Base-by-base conservation (phyloP, 1,284 basidiomycete genomes). In the Irpex rosettiformis region DNA sequence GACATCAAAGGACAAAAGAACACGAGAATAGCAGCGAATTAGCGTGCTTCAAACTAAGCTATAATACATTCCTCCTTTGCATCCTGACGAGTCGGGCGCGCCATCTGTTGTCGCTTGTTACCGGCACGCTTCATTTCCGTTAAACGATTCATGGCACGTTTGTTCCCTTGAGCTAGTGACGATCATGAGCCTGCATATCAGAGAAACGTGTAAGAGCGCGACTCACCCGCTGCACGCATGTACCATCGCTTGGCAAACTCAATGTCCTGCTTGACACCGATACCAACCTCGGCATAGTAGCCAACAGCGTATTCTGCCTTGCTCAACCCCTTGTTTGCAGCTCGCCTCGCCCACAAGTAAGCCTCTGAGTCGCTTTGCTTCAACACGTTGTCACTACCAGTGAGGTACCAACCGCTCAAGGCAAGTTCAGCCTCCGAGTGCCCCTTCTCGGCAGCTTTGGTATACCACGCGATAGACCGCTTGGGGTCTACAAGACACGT, bases 241-340 rank as follows among this genome's bases (percentile, higher is more conserved):
- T 99, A 99, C 96, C 96, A 99, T 66, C 93, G 82, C 76, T 97
- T 98, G 18, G 97, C 95, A 71, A 96, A 91, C 63, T 98, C 97
- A 48, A 95, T 73, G 69, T 99, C 96, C 67, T 93, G 91, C 76
- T 95, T 95, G 68, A 98, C 91, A 24, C 97, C 97, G 67, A 99
- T 99, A 3, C 96, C 97, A 24, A 97, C 92, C 73, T 99, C 97
- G 0, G 93, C 91, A 73, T 99, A 99, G 74, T 99, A 96, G 43
- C 94, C 95, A 16, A 97, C 94, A 4, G 95, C 95, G 75, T 97
- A 98, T 72, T 97, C 94, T 0, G 96, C 95, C 73, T 96, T 97
- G 66, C 89, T 89, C 60, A 96, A 72, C 3, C 94, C 95, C 73
- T 94, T 94, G 73, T 96, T 95, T 5, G 94, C 95, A 21, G 95